Evolutionary conservation across 2,329 filamentous ascomycete genomes (phyloP).

Genomic region (Fusarium tupiense): DNA sequence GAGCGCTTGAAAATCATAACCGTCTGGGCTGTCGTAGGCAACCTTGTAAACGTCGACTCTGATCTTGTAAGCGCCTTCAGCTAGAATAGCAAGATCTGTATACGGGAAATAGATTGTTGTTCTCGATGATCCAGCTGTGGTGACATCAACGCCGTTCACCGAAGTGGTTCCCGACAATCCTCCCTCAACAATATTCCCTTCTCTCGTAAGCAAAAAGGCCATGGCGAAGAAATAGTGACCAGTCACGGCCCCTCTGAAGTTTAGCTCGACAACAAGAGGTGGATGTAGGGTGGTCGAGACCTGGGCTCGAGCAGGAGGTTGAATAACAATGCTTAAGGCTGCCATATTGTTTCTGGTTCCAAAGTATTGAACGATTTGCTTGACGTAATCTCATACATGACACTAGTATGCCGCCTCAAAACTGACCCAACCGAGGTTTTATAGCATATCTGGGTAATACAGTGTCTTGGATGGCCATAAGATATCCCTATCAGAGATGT

Average conservation of each 20-base stretch:
- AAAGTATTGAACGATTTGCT: neutral
- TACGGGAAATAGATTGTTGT: conserved; percentile 41
- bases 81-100: conserved; percentile 35
- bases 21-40: conserved; percentile 5
- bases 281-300: conserved; percentile 35
- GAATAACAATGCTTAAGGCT: conserved; percentile 33
- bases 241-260: neutral
- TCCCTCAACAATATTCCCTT: conserved; percentile 31
- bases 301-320: conserved; percentile 37
- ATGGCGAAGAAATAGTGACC: conserved; percentile 43
- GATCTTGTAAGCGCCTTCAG: conserved; percentile 40
- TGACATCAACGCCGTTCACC: conserved; percentile 28
- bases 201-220: conserved; percentile 33
- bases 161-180: conserved; percentile 31
- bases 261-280: conserved; percentile 34
- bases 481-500: neutral
- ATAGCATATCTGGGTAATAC: conserved; percentile 11
- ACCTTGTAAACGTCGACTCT: conserved; percentile 45
- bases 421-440: neutral
- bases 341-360: conserved; percentile 16
- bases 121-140: neutral
- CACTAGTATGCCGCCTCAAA: conserved; percentile 12
- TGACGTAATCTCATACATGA: neutral
- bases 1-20: conserved; percentile 27
- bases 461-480: neutral